phyloP scores from a whole-genome alignment of 2,329 filamentous ascomycete genomes.

The Aspergillus neoniger region DNA sequence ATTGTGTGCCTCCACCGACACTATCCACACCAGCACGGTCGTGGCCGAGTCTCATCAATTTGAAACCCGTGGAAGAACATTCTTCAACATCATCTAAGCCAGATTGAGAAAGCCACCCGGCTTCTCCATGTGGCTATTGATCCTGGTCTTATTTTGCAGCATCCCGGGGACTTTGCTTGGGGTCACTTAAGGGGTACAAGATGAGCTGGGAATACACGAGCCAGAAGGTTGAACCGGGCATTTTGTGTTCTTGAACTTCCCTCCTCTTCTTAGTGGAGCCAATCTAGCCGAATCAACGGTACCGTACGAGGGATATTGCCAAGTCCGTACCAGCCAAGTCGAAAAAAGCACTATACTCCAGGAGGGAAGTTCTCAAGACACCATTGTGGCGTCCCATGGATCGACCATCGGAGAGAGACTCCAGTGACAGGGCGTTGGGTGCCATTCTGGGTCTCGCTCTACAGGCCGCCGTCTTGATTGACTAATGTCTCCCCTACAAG shows the following conservation, averaged over 20 bases:
- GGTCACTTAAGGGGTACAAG: neutral
- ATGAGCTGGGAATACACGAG: neutral
- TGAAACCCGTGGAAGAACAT: neutral
- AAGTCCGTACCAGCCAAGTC: neutral
- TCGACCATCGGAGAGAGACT: slow-evolving; percentile 1
- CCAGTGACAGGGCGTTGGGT: slow-evolving; percentile 8
- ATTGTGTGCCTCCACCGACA: neutral
- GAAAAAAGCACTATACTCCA: slow-evolving; percentile 8
- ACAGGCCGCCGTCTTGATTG: neutral
- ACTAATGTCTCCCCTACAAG: slow-evolving; percentile 2
- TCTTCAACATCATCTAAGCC: neutral
- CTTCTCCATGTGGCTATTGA: neutral
- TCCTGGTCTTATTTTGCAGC: neutral
- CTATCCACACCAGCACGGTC: neutral
- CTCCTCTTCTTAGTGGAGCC: slow-evolving; percentile 5
- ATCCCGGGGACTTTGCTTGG: too few relatives aligned
- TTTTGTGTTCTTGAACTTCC: neutral
- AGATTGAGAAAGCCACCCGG: neutral
- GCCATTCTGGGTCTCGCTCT: slow-evolving; percentile 7
- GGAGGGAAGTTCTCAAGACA: slow-evolving; percentile 18
- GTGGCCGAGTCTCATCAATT: neutral
- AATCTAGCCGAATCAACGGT: neutral
- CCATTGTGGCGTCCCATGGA: slow-evolving; percentile 14
- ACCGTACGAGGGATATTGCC: neutral
- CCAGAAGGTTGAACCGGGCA: neutral